Evolutionary conservation across 1,139 yeast genomes (phyloP).

Genomic region (Blastobotrys ciferrii): DNA sequence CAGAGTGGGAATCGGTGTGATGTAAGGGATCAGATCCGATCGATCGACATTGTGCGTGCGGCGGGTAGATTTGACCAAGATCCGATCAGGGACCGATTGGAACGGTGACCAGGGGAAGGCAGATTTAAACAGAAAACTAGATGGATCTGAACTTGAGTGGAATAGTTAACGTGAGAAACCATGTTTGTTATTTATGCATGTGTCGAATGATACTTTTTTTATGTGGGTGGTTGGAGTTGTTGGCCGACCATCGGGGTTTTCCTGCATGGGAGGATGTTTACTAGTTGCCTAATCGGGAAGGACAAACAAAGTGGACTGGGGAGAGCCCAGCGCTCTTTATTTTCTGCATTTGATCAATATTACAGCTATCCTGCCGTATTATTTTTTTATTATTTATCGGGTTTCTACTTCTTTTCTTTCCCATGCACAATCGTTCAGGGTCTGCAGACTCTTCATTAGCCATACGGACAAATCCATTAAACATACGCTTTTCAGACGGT

Average conservation of each 20-base stretch:
- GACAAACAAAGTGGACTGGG: not conserved
- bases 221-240: too few relatives aligned
- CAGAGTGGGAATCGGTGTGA: not conserved
- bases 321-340: slow-evolving; percentile 4
- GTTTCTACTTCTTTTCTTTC: not conserved
- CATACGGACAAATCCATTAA: slow-evolving; percentile 28
- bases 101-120: too few relatives aligned
- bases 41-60: not conserved
- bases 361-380: slow-evolving; percentile 4
- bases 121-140: too few relatives aligned
- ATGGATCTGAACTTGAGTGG: too few relatives aligned
- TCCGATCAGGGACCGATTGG: not conserved
- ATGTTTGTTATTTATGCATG: too few relatives aligned
- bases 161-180: too few relatives aligned
- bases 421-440: slow-evolving; percentile 5
- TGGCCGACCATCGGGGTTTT: slow-evolving; percentile 7
- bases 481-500: slow-evolving; percentile 35
- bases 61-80: not conserved
- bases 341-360: not conserved
- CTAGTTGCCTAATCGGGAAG: slow-evolving; percentile 3
- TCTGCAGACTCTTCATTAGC: slow-evolving; percentile 4
- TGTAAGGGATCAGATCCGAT: not conserved
- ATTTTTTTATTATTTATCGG: not conserved
- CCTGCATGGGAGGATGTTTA: slow-evolving; percentile 1
- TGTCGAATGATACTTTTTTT: too few relatives aligned